phyloP scores from a whole-genome alignment of 1,284 basidiomycete species.

The Puccinia brachypodii region DNA sequence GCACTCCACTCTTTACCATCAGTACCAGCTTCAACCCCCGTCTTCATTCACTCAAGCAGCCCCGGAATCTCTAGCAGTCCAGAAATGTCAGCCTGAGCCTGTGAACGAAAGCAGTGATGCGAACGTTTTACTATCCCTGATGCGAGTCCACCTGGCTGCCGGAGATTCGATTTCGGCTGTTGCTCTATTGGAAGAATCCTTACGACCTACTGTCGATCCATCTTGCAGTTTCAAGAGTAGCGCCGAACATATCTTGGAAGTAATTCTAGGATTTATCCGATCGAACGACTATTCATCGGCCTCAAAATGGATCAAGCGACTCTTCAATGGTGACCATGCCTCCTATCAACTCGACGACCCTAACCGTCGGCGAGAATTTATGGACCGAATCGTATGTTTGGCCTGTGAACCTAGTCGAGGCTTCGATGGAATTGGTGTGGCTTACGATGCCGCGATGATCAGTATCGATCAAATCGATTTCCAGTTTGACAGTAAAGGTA shows the following conservation, averaged over 20 bases:
- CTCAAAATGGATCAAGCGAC: slow-evolving; percentile 40
- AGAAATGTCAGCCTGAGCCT: slow-evolving; percentile 8
- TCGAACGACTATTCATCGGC: slow-evolving; percentile 33
- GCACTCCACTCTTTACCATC: slow-evolving; percentile 6
- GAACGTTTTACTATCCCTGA: slow-evolving; percentile 20
- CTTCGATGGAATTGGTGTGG: slow-evolving; percentile 28
- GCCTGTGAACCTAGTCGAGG: slow-evolving; percentile 31
- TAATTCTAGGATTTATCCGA: slow-evolving; percentile 41
- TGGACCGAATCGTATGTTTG: slow-evolving; percentile 34
- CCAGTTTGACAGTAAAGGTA: slow-evolving; percentile 25
- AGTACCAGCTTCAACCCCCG: slow-evolving; percentile 18
- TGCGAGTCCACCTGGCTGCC: slow-evolving; percentile 29
- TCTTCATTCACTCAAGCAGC: not conserved
- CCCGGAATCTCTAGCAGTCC: not conserved
- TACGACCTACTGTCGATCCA: not conserved
- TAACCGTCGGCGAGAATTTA: slow-evolving; percentile 24
- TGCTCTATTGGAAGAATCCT: slow-evolving; percentile 33
- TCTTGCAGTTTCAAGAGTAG: slow-evolving; percentile 1
- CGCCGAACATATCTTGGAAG: slow-evolving; percentile 40
- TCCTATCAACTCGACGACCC: slow-evolving; percentile 34
- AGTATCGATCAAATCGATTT: slow-evolving; percentile 39
- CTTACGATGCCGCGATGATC: slow-evolving; percentile 36
- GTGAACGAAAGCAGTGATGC: slow-evolving; percentile 34
- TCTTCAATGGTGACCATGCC: slow-evolving; percentile 44
- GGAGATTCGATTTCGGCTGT: slow-evolving; percentile 43